Conservation (phyloP, 345 rosid genomes). For the Gossypium stocksii region DNA sequence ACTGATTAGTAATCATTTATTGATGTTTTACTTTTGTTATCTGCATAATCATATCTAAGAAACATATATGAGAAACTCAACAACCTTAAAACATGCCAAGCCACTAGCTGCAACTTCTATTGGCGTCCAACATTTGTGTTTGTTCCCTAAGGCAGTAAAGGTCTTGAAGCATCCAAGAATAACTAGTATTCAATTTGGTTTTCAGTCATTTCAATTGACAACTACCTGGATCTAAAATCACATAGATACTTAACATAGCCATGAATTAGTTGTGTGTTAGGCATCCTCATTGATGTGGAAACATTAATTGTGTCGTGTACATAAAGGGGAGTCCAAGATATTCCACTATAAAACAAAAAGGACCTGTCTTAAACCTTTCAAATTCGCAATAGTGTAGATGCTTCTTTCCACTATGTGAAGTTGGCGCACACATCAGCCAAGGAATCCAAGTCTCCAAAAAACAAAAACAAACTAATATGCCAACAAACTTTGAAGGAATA, state of each 20-base stretch:
- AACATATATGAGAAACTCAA: not conserved
- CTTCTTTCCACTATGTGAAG: not conserved
- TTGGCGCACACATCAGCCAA: not conserved
- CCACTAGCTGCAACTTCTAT: constrained; percentile 1
- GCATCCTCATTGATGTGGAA: not conserved
- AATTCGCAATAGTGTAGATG: not conserved
- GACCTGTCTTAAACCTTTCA: not conserved
- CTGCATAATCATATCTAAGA: not conserved
- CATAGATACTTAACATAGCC: not conserved
- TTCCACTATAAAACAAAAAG: not conserved
- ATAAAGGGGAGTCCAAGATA: not conserved
- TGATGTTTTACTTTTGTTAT: not conserved
- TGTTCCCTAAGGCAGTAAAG: not conserved
- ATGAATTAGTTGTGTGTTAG: not conserved
- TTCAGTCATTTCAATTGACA: not conserved
- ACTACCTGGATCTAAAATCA: not conserved
- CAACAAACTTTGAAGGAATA: not conserved
- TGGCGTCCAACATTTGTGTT: not conserved
- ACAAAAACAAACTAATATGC: not conserved
- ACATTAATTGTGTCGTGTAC: not conserved
- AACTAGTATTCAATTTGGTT: not conserved
- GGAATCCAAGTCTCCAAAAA: not conserved
- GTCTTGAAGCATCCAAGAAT: constrained; percentile 1
- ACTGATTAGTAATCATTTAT: not conserved
- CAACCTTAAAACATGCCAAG: not conserved